Conservation (phyloP, 1,284 basidiomycete species). For the Agroathelia rolfsii region DNA sequence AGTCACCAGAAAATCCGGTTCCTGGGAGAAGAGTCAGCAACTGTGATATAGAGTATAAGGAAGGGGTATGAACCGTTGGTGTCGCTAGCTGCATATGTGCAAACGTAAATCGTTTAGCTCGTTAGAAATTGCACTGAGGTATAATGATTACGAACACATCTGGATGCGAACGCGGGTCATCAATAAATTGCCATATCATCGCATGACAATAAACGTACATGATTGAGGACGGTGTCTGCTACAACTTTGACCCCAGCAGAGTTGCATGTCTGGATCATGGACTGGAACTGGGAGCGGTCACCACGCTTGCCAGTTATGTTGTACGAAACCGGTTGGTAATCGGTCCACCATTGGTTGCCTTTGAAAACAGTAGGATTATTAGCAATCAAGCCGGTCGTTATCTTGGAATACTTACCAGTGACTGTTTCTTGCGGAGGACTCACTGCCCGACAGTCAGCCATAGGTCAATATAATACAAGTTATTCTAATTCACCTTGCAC, state of each 20-base stretch:
- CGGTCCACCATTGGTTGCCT: slow-evolving; percentile 56
- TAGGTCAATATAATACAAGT: too few relatives aligned
- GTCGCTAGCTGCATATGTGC: too few relatives aligned
- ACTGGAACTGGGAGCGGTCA: slow-evolving; percentile 35
- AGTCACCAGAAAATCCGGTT: slow-evolving; percentile 6
- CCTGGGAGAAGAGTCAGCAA: too few relatives aligned
- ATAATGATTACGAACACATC: too few relatives aligned
- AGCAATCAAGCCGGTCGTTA: not conserved
- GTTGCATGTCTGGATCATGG: slow-evolving; percentile 50
- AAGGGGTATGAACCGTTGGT: too few relatives aligned
- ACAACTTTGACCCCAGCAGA: slow-evolving; percentile 52
- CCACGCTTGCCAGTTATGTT: slow-evolving; percentile 51
- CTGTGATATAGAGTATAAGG: too few relatives aligned
- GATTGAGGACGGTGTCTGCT: slow-evolving; percentile 54
- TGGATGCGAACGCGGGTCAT: too few relatives aligned
- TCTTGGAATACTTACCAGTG: too few relatives aligned
- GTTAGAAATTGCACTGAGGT: too few relatives aligned
- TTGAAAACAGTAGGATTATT: slow-evolving; percentile 11
- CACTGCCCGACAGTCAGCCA: slow-evolving; percentile 23
- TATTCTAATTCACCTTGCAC: slow-evolving; percentile 41
- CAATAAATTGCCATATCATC: too few relatives aligned
- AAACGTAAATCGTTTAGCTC: too few relatives aligned
- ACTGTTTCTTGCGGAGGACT: slow-evolving; percentile 40
- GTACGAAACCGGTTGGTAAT: slow-evolving; percentile 61
- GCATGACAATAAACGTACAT: too few relatives aligned